These are phyloP conservation scores for Bruguiera sexangula DNA, from an alignment of 345 rosid genomes.

Conservation along the genomic window DNA sequence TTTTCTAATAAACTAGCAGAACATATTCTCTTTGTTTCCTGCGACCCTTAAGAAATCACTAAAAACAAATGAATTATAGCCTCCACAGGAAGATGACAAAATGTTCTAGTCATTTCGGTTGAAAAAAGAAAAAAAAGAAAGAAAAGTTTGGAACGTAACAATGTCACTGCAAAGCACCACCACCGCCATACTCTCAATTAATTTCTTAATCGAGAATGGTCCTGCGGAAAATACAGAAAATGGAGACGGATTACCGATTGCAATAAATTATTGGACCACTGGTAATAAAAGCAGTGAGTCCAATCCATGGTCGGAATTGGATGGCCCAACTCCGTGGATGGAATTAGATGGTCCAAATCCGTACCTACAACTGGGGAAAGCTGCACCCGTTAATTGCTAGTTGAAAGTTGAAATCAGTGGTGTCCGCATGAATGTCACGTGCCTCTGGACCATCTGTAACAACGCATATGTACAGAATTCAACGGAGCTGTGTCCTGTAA, in stretches of 20 bases:
- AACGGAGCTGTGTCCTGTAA: too few species aligned
- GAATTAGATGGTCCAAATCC: slow-evolving; percentile 1
- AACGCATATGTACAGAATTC: too few species aligned
- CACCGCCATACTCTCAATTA: background rate
- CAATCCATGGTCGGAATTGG: background rate
- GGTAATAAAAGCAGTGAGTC: slow-evolving; percentile 27
- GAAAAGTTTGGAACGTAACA: slow-evolving; percentile 3
- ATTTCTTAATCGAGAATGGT: slow-evolving; percentile 29
- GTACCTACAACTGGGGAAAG: slow-evolving; percentile 7
- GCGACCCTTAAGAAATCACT: too few species aligned
- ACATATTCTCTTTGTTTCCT: too few species aligned
- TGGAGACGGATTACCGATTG: slow-evolving; percentile 17
- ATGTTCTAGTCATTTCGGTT: background rate
- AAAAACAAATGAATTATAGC: too few species aligned
- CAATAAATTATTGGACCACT: slow-evolving; percentile 42
- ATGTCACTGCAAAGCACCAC: background rate
- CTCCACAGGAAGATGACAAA: too few species aligned
- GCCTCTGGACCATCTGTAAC: slow-evolving; percentile 32
- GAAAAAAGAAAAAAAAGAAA: background rate
- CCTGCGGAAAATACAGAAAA: slow-evolving; percentile 16
- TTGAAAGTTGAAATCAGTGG: background rate
- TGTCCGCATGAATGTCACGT: slow-evolving; percentile 29
- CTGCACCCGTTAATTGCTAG: background rate
- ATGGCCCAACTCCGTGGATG: too few species aligned
- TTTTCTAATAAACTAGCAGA: too few species aligned